Evolutionary conservation across 768 basidiomycete genomes (phyloP).

Genomic region (Mycena sanguinolenta): DNA sequence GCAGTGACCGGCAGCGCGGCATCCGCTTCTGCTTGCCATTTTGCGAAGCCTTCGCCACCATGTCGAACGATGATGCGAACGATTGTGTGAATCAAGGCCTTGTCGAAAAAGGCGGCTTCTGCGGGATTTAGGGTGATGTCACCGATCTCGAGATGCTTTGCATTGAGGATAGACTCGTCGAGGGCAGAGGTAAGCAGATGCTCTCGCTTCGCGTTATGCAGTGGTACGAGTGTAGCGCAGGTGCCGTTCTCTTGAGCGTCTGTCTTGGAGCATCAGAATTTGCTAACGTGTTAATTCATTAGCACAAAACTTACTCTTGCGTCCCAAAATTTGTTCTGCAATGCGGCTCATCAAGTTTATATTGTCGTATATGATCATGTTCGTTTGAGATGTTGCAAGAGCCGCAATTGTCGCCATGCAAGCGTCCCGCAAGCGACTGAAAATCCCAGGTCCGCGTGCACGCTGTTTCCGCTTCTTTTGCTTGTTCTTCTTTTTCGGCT

Average conservation of each 20-base stretch:
- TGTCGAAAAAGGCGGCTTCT: conserved; percentile 22
- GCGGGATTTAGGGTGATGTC: conserved; percentile 38
- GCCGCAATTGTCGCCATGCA: neutral
- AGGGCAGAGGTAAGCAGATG: conserved; percentile 39
- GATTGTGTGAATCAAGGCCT: conserved; percentile 18
- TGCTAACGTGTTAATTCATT: neutral
- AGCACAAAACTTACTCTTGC: neutral
- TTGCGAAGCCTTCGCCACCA: conserved; percentile 28
- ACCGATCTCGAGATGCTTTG: conserved; percentile 31
- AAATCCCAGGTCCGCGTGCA: neutral
- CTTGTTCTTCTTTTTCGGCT: neutral
- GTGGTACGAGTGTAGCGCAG: too few relatives aligned
- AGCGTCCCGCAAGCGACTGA: neutral
- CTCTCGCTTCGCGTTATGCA: conserved; percentile 33
- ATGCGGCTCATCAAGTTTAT: neutral
- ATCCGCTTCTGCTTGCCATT: conserved; percentile 13
- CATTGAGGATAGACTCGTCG: conserved; percentile 29
- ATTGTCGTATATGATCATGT: neutral
- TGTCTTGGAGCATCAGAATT: neutral
- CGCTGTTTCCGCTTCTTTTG: neutral
- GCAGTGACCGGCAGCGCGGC: conserved; percentile 13
- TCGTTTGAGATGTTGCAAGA: neutral
- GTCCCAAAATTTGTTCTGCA: conserved; percentile 10
- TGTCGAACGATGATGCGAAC: conserved; percentile 31
- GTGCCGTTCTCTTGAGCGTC: conserved; percentile 46